Conservation (phyloP, 2,329 filamentous ascomycete genomes). For the Cordyceps tenuipes region DNA sequence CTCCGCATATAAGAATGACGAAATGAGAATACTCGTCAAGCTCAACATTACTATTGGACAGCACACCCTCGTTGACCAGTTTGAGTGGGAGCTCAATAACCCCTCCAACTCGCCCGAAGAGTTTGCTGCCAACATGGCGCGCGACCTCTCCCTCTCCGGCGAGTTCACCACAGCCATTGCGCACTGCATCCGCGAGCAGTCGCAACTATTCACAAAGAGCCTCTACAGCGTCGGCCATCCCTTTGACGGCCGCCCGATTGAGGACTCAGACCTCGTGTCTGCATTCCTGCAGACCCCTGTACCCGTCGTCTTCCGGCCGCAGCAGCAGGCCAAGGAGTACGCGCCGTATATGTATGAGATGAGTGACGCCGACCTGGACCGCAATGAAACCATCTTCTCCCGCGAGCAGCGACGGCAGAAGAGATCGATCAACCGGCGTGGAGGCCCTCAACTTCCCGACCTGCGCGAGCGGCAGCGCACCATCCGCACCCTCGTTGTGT, state of each 20-base stretch:
- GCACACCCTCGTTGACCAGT: conserved; percentile 90
- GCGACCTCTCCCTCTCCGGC: conserved; percentile 81
- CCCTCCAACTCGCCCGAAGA: conserved; percentile 89
- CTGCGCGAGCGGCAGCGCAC: conserved; percentile 91
- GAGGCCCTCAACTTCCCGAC: conserved; percentile 89
- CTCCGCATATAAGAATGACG: conserved; percentile 93
- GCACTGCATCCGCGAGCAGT: conserved; percentile 93
- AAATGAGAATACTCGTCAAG: conserved; percentile 94
- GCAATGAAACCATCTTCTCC: conserved; percentile 85
- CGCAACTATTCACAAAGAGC: conserved; percentile 87
- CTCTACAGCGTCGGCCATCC: conserved; percentile 89
- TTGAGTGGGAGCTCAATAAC: conserved; percentile 99
- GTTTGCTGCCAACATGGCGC: conserved; percentile 82
- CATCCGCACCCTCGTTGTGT: conserved; percentile 85
- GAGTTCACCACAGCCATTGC: conserved; percentile 97
- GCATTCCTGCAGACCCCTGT: conserved; percentile 83
- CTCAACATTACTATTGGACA: conserved; percentile 96
- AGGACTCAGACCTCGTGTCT: conserved; percentile 80
- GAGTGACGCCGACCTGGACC: conserved; percentile 80
- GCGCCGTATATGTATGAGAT: conserved; percentile 91
- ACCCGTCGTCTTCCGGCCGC: conserved; percentile 74
- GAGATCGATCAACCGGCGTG: conserved; percentile 85
- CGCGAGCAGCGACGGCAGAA: conserved; percentile 92
- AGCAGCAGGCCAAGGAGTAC: conserved; percentile 89
- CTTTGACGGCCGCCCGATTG: conserved; percentile 87